Base-by-base conservation (phyloP, 108 stramenopile species). In the Fragilariopsis cylindrus region DNA sequence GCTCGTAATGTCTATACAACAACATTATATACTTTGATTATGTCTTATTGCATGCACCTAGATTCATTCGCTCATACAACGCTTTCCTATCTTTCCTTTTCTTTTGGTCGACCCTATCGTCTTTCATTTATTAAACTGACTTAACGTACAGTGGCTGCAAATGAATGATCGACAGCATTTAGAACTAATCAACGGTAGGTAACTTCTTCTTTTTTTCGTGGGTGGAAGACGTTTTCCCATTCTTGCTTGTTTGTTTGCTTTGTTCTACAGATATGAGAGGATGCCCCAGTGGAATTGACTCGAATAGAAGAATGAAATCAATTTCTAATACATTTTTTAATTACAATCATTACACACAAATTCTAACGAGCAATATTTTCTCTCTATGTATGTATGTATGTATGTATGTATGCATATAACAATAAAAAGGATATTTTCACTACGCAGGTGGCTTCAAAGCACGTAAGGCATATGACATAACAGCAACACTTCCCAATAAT, bases 101-200 rank as follows among this genome's bases (percentile, higher is more conserved):
- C 50, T 30, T 30, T 30, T 30, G 30, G 30, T 30, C 50, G 50
- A 52, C 13, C 50, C 50, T 52, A 7, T 57, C n/a, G 21, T 57
- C 16, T 30, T 7, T 11, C 21, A 39, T 30, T 5, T 60, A 5
- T 40, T 5, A 60, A 41, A 19, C 4, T 7, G 8, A 56, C 5
- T 15, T 13, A 56, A 56, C 9, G 55, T 41, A 16, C 65, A 65
- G 65, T 98, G 97, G 97, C 77, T 96, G 30, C 71, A 85, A 56
- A 97, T 95, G 85, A 96, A 96, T 73, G 97, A 98, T 80, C 82
- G 90, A 45, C 95, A 96, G 67, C 97, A 98, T 80, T 77, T 98
- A 63, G 94, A 95, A 83, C 76, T 95, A 15, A 95, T 95, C 67
- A 91, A 92, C 84, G 90, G 87, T 18, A 60, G 18, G 58, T 60